Conservation (phyloP, 176 grass and related monocot genomes). For the Triticum dicoccoides region DNA sequence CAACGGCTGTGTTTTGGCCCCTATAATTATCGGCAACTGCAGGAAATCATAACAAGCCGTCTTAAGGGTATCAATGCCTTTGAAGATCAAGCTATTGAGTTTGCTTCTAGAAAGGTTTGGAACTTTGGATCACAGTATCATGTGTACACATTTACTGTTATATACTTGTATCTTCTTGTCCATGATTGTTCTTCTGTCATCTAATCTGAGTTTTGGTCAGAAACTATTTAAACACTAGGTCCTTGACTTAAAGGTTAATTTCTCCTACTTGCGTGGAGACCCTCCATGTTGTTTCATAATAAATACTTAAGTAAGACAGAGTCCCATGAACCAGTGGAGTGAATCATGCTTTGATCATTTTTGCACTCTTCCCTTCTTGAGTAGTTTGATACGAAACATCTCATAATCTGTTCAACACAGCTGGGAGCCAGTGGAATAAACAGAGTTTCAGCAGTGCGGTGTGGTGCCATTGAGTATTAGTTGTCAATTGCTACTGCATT, state of each 20-base stretch:
- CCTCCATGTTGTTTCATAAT: background rate
- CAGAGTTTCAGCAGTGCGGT: background rate
- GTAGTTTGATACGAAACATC: background rate
- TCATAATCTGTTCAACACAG: background rate
- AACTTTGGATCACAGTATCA: background rate
- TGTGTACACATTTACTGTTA: conserved; percentile 1
- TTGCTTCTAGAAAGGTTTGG: conserved; percentile 94
- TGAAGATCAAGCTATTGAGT: conserved; percentile 94
- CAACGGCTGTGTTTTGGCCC: conserved; percentile 88
- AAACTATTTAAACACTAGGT: background rate
- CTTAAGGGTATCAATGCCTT: conserved; percentile 85
- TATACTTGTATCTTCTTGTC: background rate
- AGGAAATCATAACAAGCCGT: conserved; percentile 89
- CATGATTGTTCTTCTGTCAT: background rate
- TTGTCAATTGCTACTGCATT: background rate
- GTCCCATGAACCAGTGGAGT: background rate
- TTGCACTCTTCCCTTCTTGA: background rate
- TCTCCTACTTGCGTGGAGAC: background rate
- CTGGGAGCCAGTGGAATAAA: background rate
- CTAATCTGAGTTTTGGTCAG: background rate
- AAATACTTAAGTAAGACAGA: background rate
- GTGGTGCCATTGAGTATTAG: background rate
- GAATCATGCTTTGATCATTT: background rate
- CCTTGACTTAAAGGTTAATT: background rate
- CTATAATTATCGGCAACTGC: conserved; percentile 82